A percentile compares a stretch with the other conserved stretches of the same genome.
Evolutionary conservation across 805 yeast species (phyloP).

Genomic region (Zygotorulaspora sp.): DNA sequence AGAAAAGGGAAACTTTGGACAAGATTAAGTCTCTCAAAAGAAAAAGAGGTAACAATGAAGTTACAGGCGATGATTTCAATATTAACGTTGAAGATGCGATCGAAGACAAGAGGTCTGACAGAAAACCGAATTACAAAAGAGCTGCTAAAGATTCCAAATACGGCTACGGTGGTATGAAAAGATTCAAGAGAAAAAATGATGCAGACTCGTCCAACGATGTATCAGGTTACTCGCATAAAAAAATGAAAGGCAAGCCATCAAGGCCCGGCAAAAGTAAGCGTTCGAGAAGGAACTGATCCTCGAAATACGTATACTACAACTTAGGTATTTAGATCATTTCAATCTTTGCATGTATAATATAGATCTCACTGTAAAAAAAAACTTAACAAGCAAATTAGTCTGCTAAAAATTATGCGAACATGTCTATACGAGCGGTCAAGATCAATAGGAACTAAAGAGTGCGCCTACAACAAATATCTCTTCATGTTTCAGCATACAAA

Average conservation of each 20-base stretch:
- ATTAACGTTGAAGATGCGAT: conserved; percentile 86
- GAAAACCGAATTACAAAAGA: conserved; percentile 60
- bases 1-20: conserved; percentile 84
- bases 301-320: too few species aligned
- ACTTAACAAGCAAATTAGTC: too few species aligned
- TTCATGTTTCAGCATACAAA: too few species aligned
- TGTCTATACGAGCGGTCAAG: too few species aligned
- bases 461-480: too few species aligned
- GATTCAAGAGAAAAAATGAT: conserved; percentile 68
- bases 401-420: too few species aligned
- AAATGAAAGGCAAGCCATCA: conserved; percentile 46
- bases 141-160: conserved; percentile 66
- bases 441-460: too few species aligned
- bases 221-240: conserved; percentile 49
- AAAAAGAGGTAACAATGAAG: conserved; percentile 75
- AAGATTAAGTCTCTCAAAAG: conserved; percentile 86
- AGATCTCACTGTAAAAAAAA: neutral
- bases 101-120: conserved; percentile 43
- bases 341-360: conserved; percentile 2
- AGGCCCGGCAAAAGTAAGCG: conserved; percentile 59
- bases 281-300: conserved; percentile 30
- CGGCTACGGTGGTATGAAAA: conserved; percentile 75
- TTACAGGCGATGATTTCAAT: conserved; percentile 54
- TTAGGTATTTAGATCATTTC: too few species aligned
- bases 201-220: conserved; percentile 67